These are phyloP conservation scores for Ligustrum vulgare DNA, from an alignment of 257 asterid genomes.

Conservation along the genomic window DNA sequence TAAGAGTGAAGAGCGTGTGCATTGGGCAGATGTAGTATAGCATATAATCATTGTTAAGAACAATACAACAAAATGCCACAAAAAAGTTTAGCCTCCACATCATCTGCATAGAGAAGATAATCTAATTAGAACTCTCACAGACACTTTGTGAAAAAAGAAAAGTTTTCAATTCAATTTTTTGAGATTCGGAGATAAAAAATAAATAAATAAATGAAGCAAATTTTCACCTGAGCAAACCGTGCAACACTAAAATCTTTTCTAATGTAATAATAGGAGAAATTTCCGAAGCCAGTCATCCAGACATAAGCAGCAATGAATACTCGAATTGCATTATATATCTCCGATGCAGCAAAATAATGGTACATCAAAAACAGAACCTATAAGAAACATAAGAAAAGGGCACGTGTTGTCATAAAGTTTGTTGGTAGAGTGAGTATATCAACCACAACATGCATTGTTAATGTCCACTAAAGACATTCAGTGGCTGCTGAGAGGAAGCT, in stretches of 20 bases:
- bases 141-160: constrained; percentile 18
- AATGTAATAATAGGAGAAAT: constrained; percentile 93
- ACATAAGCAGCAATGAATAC: constrained; percentile 96
- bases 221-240: constrained; percentile 89
- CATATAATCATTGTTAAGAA: background rate
- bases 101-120: constrained; percentile 71
- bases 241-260: constrained; percentile 88
- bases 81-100: constrained; percentile 99
- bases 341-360: constrained; percentile 97
- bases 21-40: background rate
- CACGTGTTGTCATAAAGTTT: background rate
- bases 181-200: background rate
- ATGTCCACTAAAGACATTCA: constrained; percentile 11
- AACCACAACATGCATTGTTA: background rate
- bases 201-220: constrained; percentile 2
- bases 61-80: constrained; percentile 44
- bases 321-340: constrained; percentile 95
- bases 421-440: background rate
- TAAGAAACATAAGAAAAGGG: constrained; percentile 19
- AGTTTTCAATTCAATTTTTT: constrained; percentile 7
- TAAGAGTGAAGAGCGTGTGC: background rate
- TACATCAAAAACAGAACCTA: constrained; percentile 94
- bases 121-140: constrained; percentile 19
- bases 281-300: constrained; percentile 99
- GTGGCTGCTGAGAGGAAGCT: background rate